Evolutionary conservation across 2,329 filamentous ascomycete species (phyloP).

Genomic region (Curvularia spicifera): DNA sequence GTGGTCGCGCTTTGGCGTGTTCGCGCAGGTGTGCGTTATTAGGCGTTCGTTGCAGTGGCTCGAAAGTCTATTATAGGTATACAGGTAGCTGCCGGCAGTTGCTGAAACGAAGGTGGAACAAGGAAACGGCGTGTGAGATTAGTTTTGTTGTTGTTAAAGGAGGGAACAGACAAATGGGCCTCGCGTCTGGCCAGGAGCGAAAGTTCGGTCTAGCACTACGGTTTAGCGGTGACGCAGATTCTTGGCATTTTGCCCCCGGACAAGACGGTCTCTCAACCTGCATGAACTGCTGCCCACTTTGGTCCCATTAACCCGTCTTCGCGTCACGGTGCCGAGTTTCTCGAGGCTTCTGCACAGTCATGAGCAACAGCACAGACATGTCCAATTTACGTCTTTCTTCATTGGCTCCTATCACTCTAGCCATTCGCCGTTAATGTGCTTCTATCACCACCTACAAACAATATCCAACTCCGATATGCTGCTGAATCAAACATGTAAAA

Average conservation of each 20-base stretch:
- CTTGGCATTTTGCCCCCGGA: conserved; percentile 27
- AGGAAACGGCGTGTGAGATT: conserved; percentile 20
- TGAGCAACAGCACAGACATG: background rate
- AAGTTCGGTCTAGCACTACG: conserved; percentile 38
- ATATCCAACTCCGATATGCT: conserved; percentile 20
- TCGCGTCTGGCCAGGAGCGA: conserved; percentile 40
- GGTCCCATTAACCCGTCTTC: background rate
- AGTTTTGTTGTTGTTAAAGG: conserved; percentile 21
- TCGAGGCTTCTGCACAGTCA: background rate
- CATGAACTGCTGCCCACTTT: conserved; percentile 17
- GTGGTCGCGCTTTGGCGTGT: conserved; percentile 14
- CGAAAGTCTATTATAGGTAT: conserved; percentile 24
- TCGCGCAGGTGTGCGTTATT: conserved; percentile 13
- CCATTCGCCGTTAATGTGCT: conserved; percentile 19
- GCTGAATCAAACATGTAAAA: conserved; percentile 17
- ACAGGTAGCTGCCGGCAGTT: conserved; percentile 38
- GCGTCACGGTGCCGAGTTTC: background rate
- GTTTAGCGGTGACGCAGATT: conserved; percentile 32
- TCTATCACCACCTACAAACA: conserved; percentile 20
- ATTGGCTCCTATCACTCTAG: conserved; percentile 33
- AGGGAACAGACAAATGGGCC: conserved; percentile 12
- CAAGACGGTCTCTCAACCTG: conserved; percentile 7
- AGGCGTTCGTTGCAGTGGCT: conserved; percentile 7
- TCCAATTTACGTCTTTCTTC: conserved; percentile 35
- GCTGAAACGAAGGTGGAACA: conserved; percentile 23